These are phyloP conservation scores for Cladorrhinum samala DNA, from an alignment of 495 filamentous ascomycete species.

Conservation along the genomic window DNA sequence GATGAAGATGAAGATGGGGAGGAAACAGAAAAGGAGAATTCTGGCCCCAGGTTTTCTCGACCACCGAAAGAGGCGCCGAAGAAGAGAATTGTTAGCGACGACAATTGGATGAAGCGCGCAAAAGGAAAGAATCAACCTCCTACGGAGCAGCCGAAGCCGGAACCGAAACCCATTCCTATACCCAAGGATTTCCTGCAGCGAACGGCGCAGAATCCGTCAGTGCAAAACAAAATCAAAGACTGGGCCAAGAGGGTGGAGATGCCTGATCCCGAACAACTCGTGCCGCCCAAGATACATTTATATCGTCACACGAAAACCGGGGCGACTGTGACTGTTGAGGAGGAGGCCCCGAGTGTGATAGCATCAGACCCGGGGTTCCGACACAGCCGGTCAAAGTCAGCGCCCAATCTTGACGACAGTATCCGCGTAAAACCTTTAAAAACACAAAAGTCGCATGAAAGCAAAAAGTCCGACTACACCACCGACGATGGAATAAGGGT, in stretches of 20 bases:
- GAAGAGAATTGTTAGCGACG: conserved; percentile 75
- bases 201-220: conserved; percentile 42
- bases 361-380: conserved; percentile 7
- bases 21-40: conserved; percentile 26
- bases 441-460: conserved; percentile 14
- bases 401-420: conserved; percentile 26
- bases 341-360: conserved; percentile 16
- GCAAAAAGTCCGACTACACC: not conserved
- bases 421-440: conserved; percentile 29
- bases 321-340: conserved; percentile 27
- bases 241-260: conserved; percentile 44
- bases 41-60: conserved; percentile 3
- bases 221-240: conserved; percentile 46
- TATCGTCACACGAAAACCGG: conserved; percentile 24
- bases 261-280: conserved; percentile 20
- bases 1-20: conserved; percentile 23
- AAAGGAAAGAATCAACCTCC: conserved; percentile 43
- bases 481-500: conserved; percentile 31
- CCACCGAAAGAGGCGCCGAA: conserved; percentile 44
- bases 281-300: conserved; percentile 12
- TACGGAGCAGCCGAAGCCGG: conserved; percentile 31
- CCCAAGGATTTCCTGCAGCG: conserved; percentile 48
- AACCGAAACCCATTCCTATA: conserved; percentile 30
- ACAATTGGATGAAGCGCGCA: conserved; percentile 61
- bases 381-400: conserved; percentile 10